Evolutionary conservation across 2,329 filamentous ascomycete genomes (phyloP).

Genomic region (Alternaria dauci): DNA sequence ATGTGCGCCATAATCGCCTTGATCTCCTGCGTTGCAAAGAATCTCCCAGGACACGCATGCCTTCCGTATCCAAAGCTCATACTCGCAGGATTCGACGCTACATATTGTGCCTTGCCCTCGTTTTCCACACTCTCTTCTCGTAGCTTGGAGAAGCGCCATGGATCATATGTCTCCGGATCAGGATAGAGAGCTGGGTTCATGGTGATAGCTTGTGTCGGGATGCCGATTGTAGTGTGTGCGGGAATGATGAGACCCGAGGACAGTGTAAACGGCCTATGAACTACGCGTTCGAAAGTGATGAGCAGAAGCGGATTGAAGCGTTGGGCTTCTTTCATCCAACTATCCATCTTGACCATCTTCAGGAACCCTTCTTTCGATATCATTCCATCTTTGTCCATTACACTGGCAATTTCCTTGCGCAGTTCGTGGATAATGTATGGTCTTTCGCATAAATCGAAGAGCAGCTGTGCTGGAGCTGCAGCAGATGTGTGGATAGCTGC

Average conservation of each 20-base stretch:
- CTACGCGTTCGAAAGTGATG: neutral
- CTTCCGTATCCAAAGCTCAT: slow-evolving; percentile 1
- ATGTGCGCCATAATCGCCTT: slow-evolving; percentile 1
- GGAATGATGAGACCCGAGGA: neutral
- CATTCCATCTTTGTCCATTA: neutral
- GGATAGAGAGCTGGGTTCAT: neutral
- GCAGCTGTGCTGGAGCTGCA: neutral
- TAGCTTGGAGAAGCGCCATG: neutral
- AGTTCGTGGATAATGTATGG: slow-evolving; percentile 3
- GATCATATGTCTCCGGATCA: neutral
- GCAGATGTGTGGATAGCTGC: slow-evolving; percentile 2
- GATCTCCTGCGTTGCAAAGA: slow-evolving; percentile 2
- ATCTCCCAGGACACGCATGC: slow-evolving; percentile 1
- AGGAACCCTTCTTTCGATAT: neutral
- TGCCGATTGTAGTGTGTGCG: neutral
- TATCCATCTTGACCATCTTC: slow-evolving; percentile 1
- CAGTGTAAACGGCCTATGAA: neutral
- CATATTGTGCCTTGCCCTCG: neutral
- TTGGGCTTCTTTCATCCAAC: slow-evolving; percentile 1
- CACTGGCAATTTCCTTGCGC: neutral
- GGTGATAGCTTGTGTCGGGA: neutral
- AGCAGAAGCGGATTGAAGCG: slow-evolving; percentile 2
- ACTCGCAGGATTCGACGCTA: neutral
- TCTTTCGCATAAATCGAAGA: slow-evolving; percentile 1
- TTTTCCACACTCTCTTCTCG: neutral